Percentiles rank a stretch among this genome's conserved stretches.
Conservation (phyloP, 495 filamentous ascomycete genomes). For the Podospora anserina region DNA sequence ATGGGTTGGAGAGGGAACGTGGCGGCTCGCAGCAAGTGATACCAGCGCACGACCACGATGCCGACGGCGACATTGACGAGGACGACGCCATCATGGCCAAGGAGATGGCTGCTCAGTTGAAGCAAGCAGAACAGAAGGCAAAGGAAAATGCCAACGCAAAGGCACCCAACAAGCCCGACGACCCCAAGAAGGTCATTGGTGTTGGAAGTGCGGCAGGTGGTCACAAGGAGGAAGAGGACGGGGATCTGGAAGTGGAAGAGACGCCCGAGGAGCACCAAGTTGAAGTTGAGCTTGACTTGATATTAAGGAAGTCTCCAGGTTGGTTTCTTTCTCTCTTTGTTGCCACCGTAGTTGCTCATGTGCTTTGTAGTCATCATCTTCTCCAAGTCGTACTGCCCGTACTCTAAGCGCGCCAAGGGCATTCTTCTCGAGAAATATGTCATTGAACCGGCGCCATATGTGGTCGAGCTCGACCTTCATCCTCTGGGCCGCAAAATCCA, state of each 20-base stretch:
- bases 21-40: conserved; percentile 32
- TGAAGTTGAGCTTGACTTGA: conserved; percentile 64
- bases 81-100: conserved; percentile 41
- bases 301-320: conserved; percentile 81
- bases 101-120: conserved; percentile 44
- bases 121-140: conserved; percentile 52
- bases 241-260: conserved; percentile 44
- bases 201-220: conserved; percentile 61
- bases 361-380: conserved; percentile 77
- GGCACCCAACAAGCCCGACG: conserved; percentile 52
- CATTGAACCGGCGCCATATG: conserved; percentile 76
- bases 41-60: conserved; percentile 39
- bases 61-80: conserved; percentile 45
- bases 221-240: conserved; percentile 36
- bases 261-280: conserved; percentile 55
- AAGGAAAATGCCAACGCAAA: conserved; percentile 54
- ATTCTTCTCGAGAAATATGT: conserved; percentile 78
- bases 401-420: conserved; percentile 75
- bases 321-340: conserved; percentile 32
- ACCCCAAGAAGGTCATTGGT: conserved; percentile 44
- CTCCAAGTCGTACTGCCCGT: conserved; percentile 88
- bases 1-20: conserved; percentile 43
- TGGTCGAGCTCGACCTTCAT: conserved; percentile 89
- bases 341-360: conserved; percentile 22
- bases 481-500: conserved; percentile 70